phyloP scores from a whole-genome alignment of 352 stramenopile genomes.

The Phytophthora hibernalis region DNA sequence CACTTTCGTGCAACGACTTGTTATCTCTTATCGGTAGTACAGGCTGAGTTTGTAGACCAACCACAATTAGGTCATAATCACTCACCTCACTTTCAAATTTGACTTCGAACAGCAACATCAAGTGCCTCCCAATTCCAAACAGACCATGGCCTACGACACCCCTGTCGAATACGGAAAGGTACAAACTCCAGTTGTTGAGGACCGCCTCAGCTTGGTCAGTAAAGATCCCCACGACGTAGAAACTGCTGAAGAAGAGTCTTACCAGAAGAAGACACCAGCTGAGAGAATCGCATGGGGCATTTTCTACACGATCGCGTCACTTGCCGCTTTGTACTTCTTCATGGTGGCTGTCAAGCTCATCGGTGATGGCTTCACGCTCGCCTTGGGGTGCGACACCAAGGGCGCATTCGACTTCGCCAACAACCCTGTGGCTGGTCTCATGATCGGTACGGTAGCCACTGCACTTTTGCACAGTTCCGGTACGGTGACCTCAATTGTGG shows the following conservation, averaged over 20 bases:
- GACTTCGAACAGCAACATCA: slow-evolving; percentile 9
- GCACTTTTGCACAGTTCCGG: slow-evolving; percentile 71
- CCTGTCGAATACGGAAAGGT: slow-evolving; percentile 24
- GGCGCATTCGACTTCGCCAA: slow-evolving; percentile 61
- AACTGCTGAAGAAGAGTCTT: slow-evolving; percentile 14
- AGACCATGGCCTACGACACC: slow-evolving; percentile 14
- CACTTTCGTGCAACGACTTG: neutral
- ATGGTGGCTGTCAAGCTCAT: slow-evolving; percentile 37
- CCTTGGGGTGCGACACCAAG: slow-evolving; percentile 61
- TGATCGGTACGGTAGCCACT: slow-evolving; percentile 73
- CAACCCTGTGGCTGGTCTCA: slow-evolving; percentile 71
- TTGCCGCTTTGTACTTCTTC: slow-evolving; percentile 77
- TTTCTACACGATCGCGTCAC: slow-evolving; percentile 23
- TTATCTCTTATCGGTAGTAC: neutral
- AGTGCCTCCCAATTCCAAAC: neutral
- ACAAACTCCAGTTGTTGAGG: slow-evolving; percentile 14
- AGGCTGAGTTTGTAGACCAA: neutral
- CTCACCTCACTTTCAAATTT: slow-evolving; percentile 22
- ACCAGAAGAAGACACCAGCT: slow-evolving; percentile 15
- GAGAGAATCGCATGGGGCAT: slow-evolving; percentile 38
- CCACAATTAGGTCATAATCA: neutral
- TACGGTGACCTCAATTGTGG: slow-evolving; percentile 75
- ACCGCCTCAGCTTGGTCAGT: slow-evolving; percentile 17
- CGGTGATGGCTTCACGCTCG: slow-evolving; percentile 57
- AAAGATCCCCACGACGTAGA: slow-evolving; percentile 20